phyloP scores from a whole-genome alignment of 768 basidiomycete genomes.

The Plicaturopsis crispa region DNA sequence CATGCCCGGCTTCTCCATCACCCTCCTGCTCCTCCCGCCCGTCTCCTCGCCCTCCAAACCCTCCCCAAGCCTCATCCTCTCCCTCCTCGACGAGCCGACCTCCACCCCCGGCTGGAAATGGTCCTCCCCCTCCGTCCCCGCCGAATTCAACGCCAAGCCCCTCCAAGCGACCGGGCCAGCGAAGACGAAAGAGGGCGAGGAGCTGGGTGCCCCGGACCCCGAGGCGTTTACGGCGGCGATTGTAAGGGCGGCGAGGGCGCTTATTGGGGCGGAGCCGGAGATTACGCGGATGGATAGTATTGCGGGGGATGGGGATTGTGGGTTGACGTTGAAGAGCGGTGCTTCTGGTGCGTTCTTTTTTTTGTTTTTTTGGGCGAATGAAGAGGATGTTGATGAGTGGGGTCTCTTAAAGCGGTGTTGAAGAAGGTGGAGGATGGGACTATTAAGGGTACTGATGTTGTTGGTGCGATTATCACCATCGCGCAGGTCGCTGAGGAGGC shows the following conservation, averaged over 20 bases:
- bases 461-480: conserved; percentile 57
- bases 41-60: conserved; percentile 29
- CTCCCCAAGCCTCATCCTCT: conserved; percentile 38
- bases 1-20: conserved; percentile 89
- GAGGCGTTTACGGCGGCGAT: conserved; percentile 48
- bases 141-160: conserved; percentile 10
- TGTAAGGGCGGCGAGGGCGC: conserved; percentile 49
- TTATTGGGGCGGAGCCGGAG: conserved; percentile 77
- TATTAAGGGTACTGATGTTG: conserved; percentile 57
- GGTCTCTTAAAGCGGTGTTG: conserved; percentile 43
- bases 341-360: conserved; percentile 45
- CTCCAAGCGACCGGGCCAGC: not conserved
- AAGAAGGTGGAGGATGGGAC: conserved; percentile 44
- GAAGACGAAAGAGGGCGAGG: conserved; percentile 2
- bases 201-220: conserved; percentile 33
- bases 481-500: conserved; percentile 70
- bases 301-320: conserved; percentile 85
- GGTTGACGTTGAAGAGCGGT: conserved; percentile 65
- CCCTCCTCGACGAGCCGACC: conserved; percentile 60
- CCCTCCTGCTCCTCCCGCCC: conserved; percentile 67
- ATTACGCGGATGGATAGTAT: conserved; percentile 90
- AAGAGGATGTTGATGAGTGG: not conserved
- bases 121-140: conserved; percentile 43
- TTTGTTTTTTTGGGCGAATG: not conserved
- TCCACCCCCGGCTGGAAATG: conserved; percentile 84